These are phyloP conservation scores for Fusarium begoniae DNA, from an alignment of 2,329 filamentous ascomycete species.

Conservation along the genomic window DNA sequence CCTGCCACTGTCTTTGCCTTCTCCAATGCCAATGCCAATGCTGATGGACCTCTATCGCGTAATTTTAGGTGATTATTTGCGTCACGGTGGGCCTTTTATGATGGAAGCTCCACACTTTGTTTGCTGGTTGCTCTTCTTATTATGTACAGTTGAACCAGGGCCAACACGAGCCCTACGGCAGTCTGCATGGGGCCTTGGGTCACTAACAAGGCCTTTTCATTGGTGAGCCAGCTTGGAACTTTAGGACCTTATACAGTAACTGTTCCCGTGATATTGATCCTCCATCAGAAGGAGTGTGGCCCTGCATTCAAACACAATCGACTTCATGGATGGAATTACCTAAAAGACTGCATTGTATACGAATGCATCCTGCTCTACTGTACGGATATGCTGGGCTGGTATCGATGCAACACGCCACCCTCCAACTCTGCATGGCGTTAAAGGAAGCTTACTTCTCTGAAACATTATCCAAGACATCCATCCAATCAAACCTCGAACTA, in stretches of 20 bases:
- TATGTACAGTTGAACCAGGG: not conserved
- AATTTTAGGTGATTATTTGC: constrained; percentile 29
- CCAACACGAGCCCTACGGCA: constrained; percentile 11
- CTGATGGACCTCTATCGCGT: constrained; percentile 15
- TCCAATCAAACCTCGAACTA: not conserved
- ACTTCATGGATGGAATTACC: not conserved
- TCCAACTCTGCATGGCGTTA: not conserved
- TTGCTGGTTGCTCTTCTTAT: not conserved
- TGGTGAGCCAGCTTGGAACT: constrained; percentile 1
- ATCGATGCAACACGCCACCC: not conserved
- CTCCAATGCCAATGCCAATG: not conserved
- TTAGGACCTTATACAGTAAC: not conserved
- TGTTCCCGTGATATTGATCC: not conserved
- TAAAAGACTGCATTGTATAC: not conserved
- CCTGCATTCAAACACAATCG: not conserved
- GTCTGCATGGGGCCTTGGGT: not conserved
- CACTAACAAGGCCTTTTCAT: not conserved
- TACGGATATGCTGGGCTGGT: too few species aligned
- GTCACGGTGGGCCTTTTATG: constrained; percentile 26
- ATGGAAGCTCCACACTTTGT: constrained; percentile 8
- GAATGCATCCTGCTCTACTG: not conserved
- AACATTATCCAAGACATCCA: not conserved
- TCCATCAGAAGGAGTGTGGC: not conserved
- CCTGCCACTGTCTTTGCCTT: not conserved
- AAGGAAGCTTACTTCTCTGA: constrained; percentile 1